Conservation (phyloP, 2,329 filamentous ascomycete genomes). For the Amphichorda felina region DNA sequence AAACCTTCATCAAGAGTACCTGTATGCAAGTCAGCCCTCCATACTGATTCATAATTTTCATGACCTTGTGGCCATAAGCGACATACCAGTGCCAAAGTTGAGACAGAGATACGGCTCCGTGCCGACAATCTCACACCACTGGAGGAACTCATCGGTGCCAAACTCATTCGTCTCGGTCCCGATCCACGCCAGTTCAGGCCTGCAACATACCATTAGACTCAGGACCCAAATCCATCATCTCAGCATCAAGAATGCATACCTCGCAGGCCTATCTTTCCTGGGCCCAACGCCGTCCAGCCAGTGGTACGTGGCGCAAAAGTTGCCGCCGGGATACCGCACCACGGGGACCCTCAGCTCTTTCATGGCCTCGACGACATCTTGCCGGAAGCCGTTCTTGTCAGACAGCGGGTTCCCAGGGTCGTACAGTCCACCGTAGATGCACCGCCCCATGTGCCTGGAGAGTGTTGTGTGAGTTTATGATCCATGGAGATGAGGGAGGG, state of each 20-base stretch:
- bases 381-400: conserved; percentile 64
- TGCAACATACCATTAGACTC: conserved; percentile 8
- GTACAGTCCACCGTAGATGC: conserved; percentile 80
- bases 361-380: conserved; percentile 63
- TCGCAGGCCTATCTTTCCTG: conserved; percentile 48
- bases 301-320: conserved; percentile 77
- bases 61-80: no score
- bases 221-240: not conserved
- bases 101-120: conserved; percentile 71
- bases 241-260: conserved; percentile 10
- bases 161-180: conserved; percentile 68
- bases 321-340: conserved; percentile 71
- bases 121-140: conserved; percentile 62
- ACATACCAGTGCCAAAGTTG: conserved; percentile 66
- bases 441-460: conserved; percentile 63
- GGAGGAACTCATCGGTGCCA: conserved; percentile 78
- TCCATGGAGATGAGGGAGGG: no score
- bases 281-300: conserved; percentile 76
- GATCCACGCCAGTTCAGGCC: conserved; percentile 69
- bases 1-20: conserved; percentile 26
- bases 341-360: conserved; percentile 66
- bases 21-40: no score
- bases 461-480: no score
- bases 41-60: no score
- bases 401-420: conserved; percentile 64